Base-by-base conservation (phyloP, 2,329 filamentous ascomycete genomes). In the Curvularia spicifera region DNA sequence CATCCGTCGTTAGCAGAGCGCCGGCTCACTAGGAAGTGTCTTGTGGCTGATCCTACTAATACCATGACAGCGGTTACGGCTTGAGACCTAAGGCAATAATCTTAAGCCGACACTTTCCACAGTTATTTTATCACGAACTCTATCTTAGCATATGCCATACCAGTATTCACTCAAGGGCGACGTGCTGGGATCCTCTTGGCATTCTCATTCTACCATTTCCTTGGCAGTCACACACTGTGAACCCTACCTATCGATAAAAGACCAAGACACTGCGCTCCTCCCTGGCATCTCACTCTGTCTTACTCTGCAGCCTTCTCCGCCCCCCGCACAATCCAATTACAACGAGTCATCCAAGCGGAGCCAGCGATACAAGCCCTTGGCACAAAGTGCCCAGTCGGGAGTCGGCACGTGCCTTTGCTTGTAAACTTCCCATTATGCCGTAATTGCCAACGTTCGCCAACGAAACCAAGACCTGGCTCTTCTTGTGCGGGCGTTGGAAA, bases 371-470 rank as follows among this genome's bases (percentile, higher is more conserved):
- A n/a, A 24, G 20, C 15, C n/a, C 55, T 57, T 54, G 55, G 51
- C 51, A 49, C 3, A 29, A n/a, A 18, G 45, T 15, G 51, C 44
- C 65, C 42, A 69, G 67, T 45, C 65, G 67, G 67, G 61, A 67
- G 44, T 61, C 67, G 67, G 67, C 65, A 64, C 56, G 24, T 31
- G 13, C 43, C 5, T 60, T 57, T 53, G 53, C 63, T 62, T 56
- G 60, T 51, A 64, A 67, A 64, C 67, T 69, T 65, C 65, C 61
- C 51, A 31, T 56, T 54, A 42, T 20, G 57, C 62, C 33, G 40
- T 59, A 61, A 55, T 61, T 46, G 56, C 67, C 67, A 67, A 59
- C 53, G 18, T 9, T 9, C 53, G 67, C 67, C 67, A 69, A 68
- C 44, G 35, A 10, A 26, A 49, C 65, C 67, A 68, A 67, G 65